Conservation (phyloP, 225 moss, liverwort and hornwort species). For the Sphagnum contortum region DNA sequence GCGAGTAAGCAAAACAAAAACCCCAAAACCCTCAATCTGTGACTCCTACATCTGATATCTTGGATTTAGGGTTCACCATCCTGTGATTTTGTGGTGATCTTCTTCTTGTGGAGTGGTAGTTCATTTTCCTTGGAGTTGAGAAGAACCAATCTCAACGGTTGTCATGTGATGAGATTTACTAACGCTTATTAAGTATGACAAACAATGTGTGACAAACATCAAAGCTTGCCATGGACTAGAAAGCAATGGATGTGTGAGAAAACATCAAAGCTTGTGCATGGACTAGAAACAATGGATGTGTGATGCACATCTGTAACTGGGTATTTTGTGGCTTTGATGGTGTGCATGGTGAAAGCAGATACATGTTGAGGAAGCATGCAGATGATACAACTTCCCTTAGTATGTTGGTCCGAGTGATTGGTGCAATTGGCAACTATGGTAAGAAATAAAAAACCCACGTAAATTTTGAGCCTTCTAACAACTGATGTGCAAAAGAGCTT, state of each 20-base stretch:
- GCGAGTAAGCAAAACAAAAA: constrained; percentile 29
- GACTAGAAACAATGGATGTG: neutral
- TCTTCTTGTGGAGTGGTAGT: neutral
- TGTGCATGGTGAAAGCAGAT: constrained; percentile 18
- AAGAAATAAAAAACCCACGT: constrained; percentile 1
- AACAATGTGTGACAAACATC: too few species aligned
- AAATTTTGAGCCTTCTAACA: too few species aligned
- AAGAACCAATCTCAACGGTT: neutral
- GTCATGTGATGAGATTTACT: too few species aligned
- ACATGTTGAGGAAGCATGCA: constrained; percentile 66
- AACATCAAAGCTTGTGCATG: neutral
- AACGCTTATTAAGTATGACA: too few species aligned
- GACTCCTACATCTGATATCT: too few species aligned
- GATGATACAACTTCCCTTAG: constrained; percentile 72
- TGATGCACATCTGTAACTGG: too few species aligned
- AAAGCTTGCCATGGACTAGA: too few species aligned
- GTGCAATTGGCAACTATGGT: constrained; percentile 55
- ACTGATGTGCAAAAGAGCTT: too few species aligned
- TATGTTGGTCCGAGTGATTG: constrained; percentile 51
- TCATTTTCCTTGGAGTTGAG: constrained; percentile 8
- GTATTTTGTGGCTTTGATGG: too few species aligned
- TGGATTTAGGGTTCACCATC: too few species aligned
- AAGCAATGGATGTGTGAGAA: too few species aligned
- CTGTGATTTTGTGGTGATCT: neutral
- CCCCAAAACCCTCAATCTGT: too few species aligned